Evolutionary conservation across 208 protist species (phyloP), one percentile per base, ranked within the genome.

Genomic region (Crithidia acanthocephali): DNA sequence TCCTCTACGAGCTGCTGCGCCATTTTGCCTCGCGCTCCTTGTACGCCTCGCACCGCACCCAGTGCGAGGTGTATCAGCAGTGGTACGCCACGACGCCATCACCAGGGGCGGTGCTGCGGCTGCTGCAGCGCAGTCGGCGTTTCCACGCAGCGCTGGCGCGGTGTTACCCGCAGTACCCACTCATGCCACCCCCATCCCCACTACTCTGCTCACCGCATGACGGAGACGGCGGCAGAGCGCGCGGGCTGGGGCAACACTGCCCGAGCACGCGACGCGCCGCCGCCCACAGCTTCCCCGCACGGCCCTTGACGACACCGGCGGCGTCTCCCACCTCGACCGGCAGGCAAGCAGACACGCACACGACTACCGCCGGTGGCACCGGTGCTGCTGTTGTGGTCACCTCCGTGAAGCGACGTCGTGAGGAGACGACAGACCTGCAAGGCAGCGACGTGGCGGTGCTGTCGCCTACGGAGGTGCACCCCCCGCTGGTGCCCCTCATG

Each of bases 1-100:
- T 88, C 27, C 85, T 92, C 79, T 92, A 92, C 68, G 89, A 92
- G 68, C 68, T 92, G 42, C 76, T 94, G 51, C 89, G 85, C 20
- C 62, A 89, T 66, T 73, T 84, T 45, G 65, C 83, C 42, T 76
- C 81, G 28, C 79, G 78, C 50, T 79, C 73, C 0, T 62, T 94
- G 13, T 82, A 79, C 33, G 42, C 68, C 11, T 78, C 81, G 0
- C 72, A 92, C 73, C 72, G 79, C 0, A 47, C 53, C n/a, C 69
- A 85, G 52, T 63, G 84, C 48, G 53, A 59, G 27, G 56, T 79
- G 33, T 93, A 92, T 62, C 77, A 67, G 59, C 59, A 74, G 22
- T 95, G 90, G 87, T 92, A 88, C 64, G 40, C 63, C 23, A 59
- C 51, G n/a, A 76, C 80, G 23, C 83, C 90, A 8, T 79, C 87